A percentile compares a stretch with the other conserved stretches of the same genome.
phyloP scores from a whole-genome alignment of 768 basidiomycete species.

The Suillus spraguei region DNA sequence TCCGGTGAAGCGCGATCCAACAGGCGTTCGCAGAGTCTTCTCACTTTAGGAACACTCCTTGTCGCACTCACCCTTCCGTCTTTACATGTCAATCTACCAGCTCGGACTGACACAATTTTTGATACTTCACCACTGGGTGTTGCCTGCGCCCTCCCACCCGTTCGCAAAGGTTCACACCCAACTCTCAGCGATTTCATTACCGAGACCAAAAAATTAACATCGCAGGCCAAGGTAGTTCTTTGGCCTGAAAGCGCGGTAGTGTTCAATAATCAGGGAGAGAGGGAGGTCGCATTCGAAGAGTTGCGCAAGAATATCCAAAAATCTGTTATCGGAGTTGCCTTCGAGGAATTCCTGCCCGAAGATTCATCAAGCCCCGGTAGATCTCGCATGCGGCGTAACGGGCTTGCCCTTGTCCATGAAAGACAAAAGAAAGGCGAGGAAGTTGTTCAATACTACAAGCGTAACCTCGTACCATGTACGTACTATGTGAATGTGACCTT shows the following conservation, averaged over 20 bases:
- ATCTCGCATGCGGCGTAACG: conserved; percentile 54
- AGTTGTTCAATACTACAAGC: conserved; percentile 68
- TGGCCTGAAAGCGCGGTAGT: conserved; percentile 84
- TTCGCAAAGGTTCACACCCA: conserved; percentile 43
- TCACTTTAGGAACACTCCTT: conserved; percentile 44
- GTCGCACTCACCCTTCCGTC: conserved; percentile 58
- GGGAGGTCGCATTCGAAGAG: conserved; percentile 46
- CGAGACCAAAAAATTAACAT: conserved; percentile 51
- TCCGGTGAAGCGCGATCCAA: not conserved
- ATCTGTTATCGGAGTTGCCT: conserved; percentile 68
- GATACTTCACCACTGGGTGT: conserved; percentile 60
- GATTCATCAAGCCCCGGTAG: conserved; percentile 38
- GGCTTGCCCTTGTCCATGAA: conserved; percentile 57
- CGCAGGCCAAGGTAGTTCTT: conserved; percentile 56
- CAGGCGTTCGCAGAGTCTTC: conserved; percentile 27
- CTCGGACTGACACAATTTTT: conserved; percentile 33
- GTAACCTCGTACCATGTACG: conserved; percentile 77
- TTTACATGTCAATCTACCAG: conserved; percentile 45
- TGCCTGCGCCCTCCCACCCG: conserved; percentile 67
- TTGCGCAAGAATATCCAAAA: conserved; percentile 41
- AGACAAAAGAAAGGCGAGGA: conserved; percentile 38
- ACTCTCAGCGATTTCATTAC: conserved; percentile 61
- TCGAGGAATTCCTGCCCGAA: conserved; percentile 58
- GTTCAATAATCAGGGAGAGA: conserved; percentile 56
- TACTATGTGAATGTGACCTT: conserved; percentile 17